Evolutionary conservation across 495 filamentous ascomycete genomes (phyloP), one percentile per base, ranked within the genome.

Genomic region (Penicillium bovifimosum): DNA sequence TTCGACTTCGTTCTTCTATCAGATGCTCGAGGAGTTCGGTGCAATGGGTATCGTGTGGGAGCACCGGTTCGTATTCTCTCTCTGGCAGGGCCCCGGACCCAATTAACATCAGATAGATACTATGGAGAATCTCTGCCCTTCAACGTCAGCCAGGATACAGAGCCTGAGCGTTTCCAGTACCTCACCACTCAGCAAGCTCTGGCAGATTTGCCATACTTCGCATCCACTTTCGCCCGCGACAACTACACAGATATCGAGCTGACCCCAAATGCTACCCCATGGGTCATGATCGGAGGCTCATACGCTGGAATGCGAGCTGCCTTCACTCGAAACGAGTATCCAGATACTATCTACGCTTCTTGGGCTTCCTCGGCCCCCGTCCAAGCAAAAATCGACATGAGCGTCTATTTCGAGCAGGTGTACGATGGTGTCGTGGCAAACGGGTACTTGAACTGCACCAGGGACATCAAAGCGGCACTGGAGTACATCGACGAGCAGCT

Each of bases 41-140:
- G 80, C 71, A 0, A 67, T 83, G 29, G 80, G 78, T 1, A 79
- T 83, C 31, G 62, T 76, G 1, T 83, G 80, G 80, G 80, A 83
- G 56, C 80, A 83, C 53, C 63, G 80, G 73, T 83, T 29, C 42
- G 68, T 61, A 13, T 6, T 35, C 11, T 29, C 6, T 8, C 9
- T 9, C 13, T 6, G 11, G n/a, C n/a, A 26, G n/a, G 32, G 10
- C 7, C 1, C 2, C 7, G 11, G 18, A 26, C 41, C 18, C 11
- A 16, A 44, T 40, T 63, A 24, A 63, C 47, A 9, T 0, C 5
- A 13, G 7, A 7, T 36, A 78, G 76, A 39, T 78, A 78, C 48
- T 80, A 81, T 48, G 80, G 80, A 42, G 63, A 76, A 3, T 81
- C 78, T 2, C 53, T 71, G 10, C 80, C 79, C 0, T 78, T 65